Evolutionary conservation across 1,284 basidiomycete genomes (phyloP), one percentile per base, ranked within the genome.

Genomic region (Agaricales sp.): DNA sequence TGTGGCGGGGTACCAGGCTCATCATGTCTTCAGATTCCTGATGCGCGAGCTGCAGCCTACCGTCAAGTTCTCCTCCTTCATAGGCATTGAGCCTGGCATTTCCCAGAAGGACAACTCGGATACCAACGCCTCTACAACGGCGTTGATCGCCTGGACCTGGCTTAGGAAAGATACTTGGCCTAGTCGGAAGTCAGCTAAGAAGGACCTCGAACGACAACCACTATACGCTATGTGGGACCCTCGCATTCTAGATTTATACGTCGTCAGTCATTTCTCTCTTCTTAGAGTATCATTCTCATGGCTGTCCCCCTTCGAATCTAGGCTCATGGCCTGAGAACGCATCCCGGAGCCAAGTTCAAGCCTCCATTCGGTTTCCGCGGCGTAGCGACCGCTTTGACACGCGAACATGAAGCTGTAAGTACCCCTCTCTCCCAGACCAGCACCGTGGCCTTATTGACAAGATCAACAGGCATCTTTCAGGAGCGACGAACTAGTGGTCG

Each of bases 141-240:
- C 52, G 1, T 44, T 49, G 8, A 50, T 44, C 21, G 49, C 50
- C n/a, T 55, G 48, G 47, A 49, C 52, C 2, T 55, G 54, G 54
- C 52, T 55, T 19, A 50, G 54, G 6, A 49, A 45, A 1, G 52
- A 55, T 23, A 50, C 48, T 16, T 55, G 50, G 50, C 46, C 25
- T 3, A 53, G 51, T 21, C 52, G 47, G 16, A 55, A 55, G 38
- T 46, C 52, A 3, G 54, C 52, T 16, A 44, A 30, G 45, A 55
- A 53, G 37, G 52, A 51, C 12, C 30, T 55, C 2, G 26, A 43
- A 4, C 44, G 37, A 2, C 49, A 46, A 4, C 24, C 43, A 2
- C 43, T 53, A 47, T 51, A 51, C 19, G 25, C 48, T 13, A 47
- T 38, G 4, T 62, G 60, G 60, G 54, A 54, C 43, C 54, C 58